Percentiles rank a stretch among this genome's conserved stretches.
phyloP scores from a whole-genome alignment of 2,329 filamentous ascomycete species.

The Diplodia corticola region DNA sequence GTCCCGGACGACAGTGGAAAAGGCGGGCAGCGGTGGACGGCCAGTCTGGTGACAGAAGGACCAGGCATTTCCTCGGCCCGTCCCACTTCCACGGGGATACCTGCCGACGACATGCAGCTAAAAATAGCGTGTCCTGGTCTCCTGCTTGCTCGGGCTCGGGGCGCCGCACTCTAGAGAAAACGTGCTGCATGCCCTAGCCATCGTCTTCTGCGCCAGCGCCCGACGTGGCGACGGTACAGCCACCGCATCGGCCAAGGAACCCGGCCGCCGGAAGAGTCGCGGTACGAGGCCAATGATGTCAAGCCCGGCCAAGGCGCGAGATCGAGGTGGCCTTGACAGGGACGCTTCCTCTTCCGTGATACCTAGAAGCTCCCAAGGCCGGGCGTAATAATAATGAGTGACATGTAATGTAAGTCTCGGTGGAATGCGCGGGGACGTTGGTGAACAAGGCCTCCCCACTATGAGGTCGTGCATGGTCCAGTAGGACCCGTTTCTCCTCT shows the following conservation, averaged over 20 bases:
- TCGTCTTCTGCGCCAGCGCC: background rate
- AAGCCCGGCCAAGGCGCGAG: background rate
- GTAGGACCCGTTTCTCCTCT: background rate
- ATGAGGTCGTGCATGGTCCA: background rate
- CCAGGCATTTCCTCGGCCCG: background rate
- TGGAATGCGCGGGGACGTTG: background rate
- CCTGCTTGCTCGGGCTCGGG: background rate
- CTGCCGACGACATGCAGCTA: background rate
- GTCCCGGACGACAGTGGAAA: background rate
- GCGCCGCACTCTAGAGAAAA: background rate
- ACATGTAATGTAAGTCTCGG: background rate
- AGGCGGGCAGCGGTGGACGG: background rate
- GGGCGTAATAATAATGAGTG: background rate
- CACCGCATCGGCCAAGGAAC: conserved; percentile 8
- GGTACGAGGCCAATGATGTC: conserved; percentile 6
- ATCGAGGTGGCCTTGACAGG: background rate
- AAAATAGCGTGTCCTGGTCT: conserved; percentile 14
- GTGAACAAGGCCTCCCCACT: background rate
- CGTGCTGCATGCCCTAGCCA: background rate
- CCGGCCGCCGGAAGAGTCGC: background rate
- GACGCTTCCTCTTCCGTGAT: background rate
- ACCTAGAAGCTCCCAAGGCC: background rate
- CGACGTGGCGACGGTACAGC: background rate
- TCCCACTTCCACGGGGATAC: background rate
- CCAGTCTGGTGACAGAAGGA: conserved; percentile 2